These are phyloP conservation scores for Ophiostoma australiae DNA, from an alignment of 2,329 filamentous ascomycete genomes.

Conservation along the genomic window DNA sequence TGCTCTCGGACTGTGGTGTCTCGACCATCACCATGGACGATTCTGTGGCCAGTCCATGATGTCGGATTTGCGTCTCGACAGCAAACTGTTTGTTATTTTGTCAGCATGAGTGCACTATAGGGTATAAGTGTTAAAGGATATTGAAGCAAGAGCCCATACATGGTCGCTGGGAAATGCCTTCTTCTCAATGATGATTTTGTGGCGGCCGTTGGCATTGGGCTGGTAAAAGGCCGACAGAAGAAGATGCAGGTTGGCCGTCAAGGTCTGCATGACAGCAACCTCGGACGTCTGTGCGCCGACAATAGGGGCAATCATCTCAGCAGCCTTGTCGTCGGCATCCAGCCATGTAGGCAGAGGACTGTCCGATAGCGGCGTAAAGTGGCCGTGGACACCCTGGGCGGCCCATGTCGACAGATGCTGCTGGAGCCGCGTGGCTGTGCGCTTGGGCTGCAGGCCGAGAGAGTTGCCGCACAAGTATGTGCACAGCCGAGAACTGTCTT, in stretches of 20 bases:
- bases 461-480: constrained; percentile 89
- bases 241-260: constrained; percentile 77
- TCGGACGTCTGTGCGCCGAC: constrained; percentile 69
- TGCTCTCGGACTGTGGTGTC: constrained; percentile 45
- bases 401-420: constrained; percentile 79
- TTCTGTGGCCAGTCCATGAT: constrained; percentile 62
- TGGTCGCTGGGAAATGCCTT: constrained; percentile 86
- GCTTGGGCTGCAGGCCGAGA: constrained; percentile 73
- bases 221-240: constrained; percentile 80
- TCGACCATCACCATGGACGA: constrained; percentile 71
- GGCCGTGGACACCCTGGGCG: constrained; percentile 76
- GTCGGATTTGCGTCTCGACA: constrained; percentile 72
- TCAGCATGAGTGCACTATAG: not conserved
- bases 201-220: constrained; percentile 52
- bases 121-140: not conserved
- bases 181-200: constrained; percentile 81
- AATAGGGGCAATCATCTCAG: constrained; percentile 64
- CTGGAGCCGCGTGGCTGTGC: constrained; percentile 61
- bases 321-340: constrained; percentile 70
- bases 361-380: constrained; percentile 67
- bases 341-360: constrained; percentile 69
- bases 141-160: constrained; percentile 34
- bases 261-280: constrained; percentile 81
- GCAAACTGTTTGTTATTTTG: constrained; percentile 55
- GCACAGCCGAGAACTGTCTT: constrained; percentile 31